These are phyloP conservation scores for Colletotrichum sp. DNA, from an alignment of 2,329 filamentous ascomycete genomes.

Conservation along the genomic window DNA sequence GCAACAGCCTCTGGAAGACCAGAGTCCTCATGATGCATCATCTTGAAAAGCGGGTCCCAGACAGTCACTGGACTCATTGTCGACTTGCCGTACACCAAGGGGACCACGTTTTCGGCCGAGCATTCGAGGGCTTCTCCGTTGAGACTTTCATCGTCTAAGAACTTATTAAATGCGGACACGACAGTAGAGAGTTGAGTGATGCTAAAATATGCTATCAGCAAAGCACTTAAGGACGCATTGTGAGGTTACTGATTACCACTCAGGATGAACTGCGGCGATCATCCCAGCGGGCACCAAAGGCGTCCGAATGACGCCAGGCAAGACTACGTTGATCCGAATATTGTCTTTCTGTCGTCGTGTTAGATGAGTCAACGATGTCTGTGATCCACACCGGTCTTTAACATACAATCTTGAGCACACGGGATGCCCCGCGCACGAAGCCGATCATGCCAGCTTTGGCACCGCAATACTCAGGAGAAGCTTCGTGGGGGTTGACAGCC, in stretches of 20 bases:
- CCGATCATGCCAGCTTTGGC: conserved; percentile 52
- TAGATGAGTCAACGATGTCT: rapidly evolving
- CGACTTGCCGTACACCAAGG: conserved; percentile 35
- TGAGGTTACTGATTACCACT: neutral
- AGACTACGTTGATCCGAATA: neutral
- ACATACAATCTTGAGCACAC: conserved; percentile 35
- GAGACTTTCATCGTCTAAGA: conserved; percentile 45
- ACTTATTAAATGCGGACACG: conserved; percentile 47
- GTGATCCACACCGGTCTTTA: neutral
- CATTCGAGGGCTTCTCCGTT: conserved; percentile 50
- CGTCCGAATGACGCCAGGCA: neutral
- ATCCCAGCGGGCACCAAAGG: neutral
- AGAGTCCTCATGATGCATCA: conserved; percentile 46
- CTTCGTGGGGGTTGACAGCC: conserved; percentile 45
- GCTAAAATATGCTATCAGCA: neutral
- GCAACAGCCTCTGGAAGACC: conserved; percentile 41
- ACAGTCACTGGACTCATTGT: conserved; percentile 48
- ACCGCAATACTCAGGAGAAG: conserved; percentile 54
- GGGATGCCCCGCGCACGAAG: conserved; percentile 43
- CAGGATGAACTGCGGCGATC: neutral
- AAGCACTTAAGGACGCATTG: neutral
- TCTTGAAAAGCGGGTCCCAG: conserved; percentile 52
- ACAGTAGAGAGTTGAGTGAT: conserved; percentile 48
- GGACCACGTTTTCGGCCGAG: conserved; percentile 39
- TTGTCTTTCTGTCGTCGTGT: neutral